Evolutionary conservation across 306 rosid genomes (phyloP).

Genomic region (Lagenaria siceraria): DNA sequence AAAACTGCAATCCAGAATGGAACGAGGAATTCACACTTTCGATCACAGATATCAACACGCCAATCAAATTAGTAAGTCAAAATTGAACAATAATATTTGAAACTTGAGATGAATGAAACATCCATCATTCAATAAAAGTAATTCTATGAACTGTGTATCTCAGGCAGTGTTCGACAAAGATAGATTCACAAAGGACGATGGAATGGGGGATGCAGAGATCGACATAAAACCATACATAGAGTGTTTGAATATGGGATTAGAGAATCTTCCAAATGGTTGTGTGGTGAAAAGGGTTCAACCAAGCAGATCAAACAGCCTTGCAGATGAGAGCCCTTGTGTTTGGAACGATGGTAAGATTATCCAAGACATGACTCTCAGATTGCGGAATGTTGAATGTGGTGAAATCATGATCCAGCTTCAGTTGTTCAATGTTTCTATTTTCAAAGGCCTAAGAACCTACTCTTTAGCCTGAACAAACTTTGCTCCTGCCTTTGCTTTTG

Average conservation of each 20-base stretch:
- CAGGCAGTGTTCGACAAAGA: conserved; percentile 70
- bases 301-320: conserved; percentile 32
- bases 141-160: not conserved
- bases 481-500: not conserved
- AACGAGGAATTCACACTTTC: conserved; percentile 69
- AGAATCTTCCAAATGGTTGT: conserved; percentile 48
- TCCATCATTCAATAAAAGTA: too few species aligned
- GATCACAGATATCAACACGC: conserved; percentile 24
- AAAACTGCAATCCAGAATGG: conserved; percentile 68
- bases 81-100: not conserved
- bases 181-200: conserved; percentile 51
- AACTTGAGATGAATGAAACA: not conserved
- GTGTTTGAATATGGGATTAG: conserved; percentile 31
- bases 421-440: conserved; percentile 36
- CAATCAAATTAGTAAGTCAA: conserved; percentile 43
- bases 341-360: conserved; percentile 42
- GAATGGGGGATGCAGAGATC: conserved; percentile 74
- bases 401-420: conserved; percentile 50
- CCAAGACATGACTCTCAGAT: conserved; percentile 57
- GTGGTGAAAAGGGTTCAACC: conserved; percentile 50
- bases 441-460: conserved; percentile 9
- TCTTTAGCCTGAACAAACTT: not conserved
- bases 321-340: conserved; percentile 58
- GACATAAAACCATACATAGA: conserved; percentile 56
- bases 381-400: conserved; percentile 68